A percentile compares a stretch with the other conserved stretches of the same genome.
Evolutionary conservation across 2,329 filamentous ascomycete genomes (phyloP).

Genomic region (Pseudogymnoascus sp.): DNA sequence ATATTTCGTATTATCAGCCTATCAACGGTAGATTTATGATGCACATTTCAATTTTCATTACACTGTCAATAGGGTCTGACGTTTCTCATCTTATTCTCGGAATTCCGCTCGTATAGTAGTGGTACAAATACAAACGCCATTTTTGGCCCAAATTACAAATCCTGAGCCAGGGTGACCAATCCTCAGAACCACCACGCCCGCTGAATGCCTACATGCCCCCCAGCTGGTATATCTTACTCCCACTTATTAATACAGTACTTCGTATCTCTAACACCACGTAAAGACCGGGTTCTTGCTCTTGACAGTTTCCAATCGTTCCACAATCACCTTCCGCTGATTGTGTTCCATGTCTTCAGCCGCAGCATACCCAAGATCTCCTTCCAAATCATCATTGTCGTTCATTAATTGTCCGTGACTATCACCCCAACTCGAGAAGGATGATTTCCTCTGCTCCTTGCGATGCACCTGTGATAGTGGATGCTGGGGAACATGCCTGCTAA

Average conservation of each 20-base stretch:
- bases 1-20: background rate
- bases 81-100: slow-evolving; percentile 4
- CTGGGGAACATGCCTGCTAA: slow-evolving; percentile 31
- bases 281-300: slow-evolving; percentile 95
- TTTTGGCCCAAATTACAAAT: slow-evolving; percentile 12
- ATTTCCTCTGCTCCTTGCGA: slow-evolving; percentile 23
- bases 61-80: background rate
- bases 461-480: slow-evolving; percentile 21
- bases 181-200: slow-evolving; percentile 4
- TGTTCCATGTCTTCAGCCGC: slow-evolving; percentile 92
- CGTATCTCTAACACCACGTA: slow-evolving; percentile 72
- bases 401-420: slow-evolving; percentile 30
- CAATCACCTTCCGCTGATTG: slow-evolving; percentile 87
- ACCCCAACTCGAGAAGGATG: slow-evolving; percentile 35
- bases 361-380: slow-evolving; percentile 90
- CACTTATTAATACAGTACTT: slow-evolving; percentile 9
- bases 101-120: slow-evolving; percentile 1
- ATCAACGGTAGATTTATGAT: background rate
- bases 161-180: slow-evolving; percentile 7
- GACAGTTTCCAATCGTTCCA: slow-evolving; percentile 90
- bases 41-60: slow-evolving; percentile 5
- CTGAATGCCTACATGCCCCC: slow-evolving; percentile 2
- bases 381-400: slow-evolving; percentile 68
- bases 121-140: slow-evolving; percentile 11
- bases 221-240: slow-evolving; percentile 11